Evolutionary conservation across 441 rosid species (phyloP).

Genomic region (Kokia cookei): DNA sequence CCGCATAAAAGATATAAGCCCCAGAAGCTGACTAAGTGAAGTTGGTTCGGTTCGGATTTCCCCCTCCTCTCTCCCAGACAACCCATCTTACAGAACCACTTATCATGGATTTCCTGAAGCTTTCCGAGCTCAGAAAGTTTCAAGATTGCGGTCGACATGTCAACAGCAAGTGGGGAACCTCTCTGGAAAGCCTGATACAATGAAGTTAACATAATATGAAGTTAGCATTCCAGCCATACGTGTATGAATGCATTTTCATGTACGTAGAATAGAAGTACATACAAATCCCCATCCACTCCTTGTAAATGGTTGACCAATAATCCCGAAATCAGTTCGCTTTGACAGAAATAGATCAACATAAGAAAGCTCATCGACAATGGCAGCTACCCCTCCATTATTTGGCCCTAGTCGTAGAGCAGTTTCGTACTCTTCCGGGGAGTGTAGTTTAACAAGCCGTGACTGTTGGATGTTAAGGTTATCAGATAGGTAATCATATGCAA

Average conservation of each 20-base stretch:
- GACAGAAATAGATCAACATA: conserved; percentile 67
- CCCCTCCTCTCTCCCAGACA: conserved; percentile 32
- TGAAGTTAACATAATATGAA: not conserved
- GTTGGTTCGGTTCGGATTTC: conserved; percentile 48
- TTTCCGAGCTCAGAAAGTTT: conserved; percentile 68
- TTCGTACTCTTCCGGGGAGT: conserved; percentile 64
- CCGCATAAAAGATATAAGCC: conserved; percentile 71
- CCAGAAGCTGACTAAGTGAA: conserved; percentile 69
- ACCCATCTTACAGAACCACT: conserved; percentile 59
- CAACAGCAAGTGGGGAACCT: conserved; percentile 64
- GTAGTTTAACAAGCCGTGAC: conserved; percentile 56
- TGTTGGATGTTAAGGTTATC: conserved; percentile 49
- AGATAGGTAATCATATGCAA: conserved; percentile 50
- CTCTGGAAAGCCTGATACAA: conserved; percentile 61
- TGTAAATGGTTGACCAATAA: conserved; percentile 75
- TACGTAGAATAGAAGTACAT: conserved; percentile 33
- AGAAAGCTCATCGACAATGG: conserved; percentile 77
- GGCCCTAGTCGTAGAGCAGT: conserved; percentile 68
- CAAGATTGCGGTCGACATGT: conserved; percentile 80
- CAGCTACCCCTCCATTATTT: conserved; percentile 61
- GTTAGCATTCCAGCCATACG: not conserved
- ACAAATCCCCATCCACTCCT: conserved; percentile 94
- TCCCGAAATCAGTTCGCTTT: conserved; percentile 45
- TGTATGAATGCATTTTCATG: not conserved
- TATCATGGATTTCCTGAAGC: conserved; percentile 51